Evolutionary conservation across 2,329 filamentous ascomycete species (phyloP).

Genomic region (Apiospora pterosperma): DNA sequence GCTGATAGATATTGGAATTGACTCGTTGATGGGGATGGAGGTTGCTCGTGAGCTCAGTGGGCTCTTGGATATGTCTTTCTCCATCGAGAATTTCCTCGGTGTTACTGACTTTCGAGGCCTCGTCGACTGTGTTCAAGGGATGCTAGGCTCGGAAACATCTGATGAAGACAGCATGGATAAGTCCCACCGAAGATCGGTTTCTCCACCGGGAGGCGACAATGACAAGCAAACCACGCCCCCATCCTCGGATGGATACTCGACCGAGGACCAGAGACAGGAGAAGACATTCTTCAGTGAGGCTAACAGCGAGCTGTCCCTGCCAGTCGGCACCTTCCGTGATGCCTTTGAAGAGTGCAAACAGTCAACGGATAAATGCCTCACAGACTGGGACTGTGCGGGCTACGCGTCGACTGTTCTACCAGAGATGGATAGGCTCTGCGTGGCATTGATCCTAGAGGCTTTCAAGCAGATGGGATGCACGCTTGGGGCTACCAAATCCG

Average conservation of each 20-base stretch:
- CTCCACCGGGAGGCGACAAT: too few relatives aligned
- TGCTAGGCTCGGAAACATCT: too few relatives aligned
- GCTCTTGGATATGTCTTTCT: background rate
- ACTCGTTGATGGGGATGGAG: slow-evolving; percentile 49
- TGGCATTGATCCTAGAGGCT: slow-evolving; percentile 25
- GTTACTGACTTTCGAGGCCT: background rate
- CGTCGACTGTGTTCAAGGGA: background rate
- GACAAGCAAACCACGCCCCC: too few relatives aligned
- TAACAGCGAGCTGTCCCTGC: background rate
- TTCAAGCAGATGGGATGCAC: slow-evolving; percentile 30
- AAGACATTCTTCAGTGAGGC: background rate
- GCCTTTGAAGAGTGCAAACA: background rate
- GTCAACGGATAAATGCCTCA: background rate
- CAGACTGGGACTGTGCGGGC: background rate
- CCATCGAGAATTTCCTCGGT: background rate
- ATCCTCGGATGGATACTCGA: too few relatives aligned
- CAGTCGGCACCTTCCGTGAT: background rate
- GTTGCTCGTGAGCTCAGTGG: background rate
- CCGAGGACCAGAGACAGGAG: too few relatives aligned
- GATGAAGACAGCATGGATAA: too few relatives aligned
- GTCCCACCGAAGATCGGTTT: too few relatives aligned
- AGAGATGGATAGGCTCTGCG: slow-evolving; percentile 15
- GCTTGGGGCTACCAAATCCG: background rate
- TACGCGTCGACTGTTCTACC: slow-evolving; percentile 8
- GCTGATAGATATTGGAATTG: slow-evolving; percentile 43